phyloP scores from a whole-genome alignment of 371 early-diverging fungal species.

The Actinomortierella wolfii region DNA sequence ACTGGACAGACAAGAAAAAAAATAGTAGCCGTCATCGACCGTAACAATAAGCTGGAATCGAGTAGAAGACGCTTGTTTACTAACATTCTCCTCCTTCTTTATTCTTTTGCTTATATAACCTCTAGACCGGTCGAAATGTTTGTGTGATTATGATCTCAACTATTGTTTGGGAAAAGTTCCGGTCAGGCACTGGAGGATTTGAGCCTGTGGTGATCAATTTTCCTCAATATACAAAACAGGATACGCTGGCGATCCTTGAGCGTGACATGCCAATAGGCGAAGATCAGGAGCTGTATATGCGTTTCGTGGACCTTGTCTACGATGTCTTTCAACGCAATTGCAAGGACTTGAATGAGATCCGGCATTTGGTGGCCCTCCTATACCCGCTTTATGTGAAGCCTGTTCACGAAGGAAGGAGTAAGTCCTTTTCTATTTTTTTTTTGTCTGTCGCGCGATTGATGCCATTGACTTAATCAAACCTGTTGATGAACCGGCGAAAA shows the following conservation, averaged over 20 bases:
- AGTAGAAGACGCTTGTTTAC: neutral
- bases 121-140: conserved; percentile 63
- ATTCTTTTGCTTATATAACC: conserved; percentile 1
- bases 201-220: conserved; percentile 74
- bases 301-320: conserved; percentile 75
- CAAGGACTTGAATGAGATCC: conserved; percentile 84
- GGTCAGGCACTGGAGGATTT: conserved; percentile 64
- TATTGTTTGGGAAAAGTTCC: conserved; percentile 82
- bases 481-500: too few relatives aligned
- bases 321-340: conserved; percentile 79
- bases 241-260: conserved; percentile 72
- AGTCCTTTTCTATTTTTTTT: conserved; percentile 3
- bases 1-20: neutral
- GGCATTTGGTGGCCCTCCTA: conserved; percentile 76
- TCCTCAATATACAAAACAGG: conserved; percentile 72
- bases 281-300: conserved; percentile 58
- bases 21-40: too few relatives aligned
- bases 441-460: too few relatives aligned
- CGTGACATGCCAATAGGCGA: conserved; percentile 68
- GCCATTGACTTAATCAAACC: too few relatives aligned
- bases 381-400: conserved; percentile 86
- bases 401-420: conserved; percentile 70
- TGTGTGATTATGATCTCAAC: conserved; percentile 74
- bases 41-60: too few relatives aligned
- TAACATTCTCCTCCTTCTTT: neutral